Base-by-base conservation (phyloP, 2,329 filamentous ascomycete genomes). In the Thyridium curvatum region DNA sequence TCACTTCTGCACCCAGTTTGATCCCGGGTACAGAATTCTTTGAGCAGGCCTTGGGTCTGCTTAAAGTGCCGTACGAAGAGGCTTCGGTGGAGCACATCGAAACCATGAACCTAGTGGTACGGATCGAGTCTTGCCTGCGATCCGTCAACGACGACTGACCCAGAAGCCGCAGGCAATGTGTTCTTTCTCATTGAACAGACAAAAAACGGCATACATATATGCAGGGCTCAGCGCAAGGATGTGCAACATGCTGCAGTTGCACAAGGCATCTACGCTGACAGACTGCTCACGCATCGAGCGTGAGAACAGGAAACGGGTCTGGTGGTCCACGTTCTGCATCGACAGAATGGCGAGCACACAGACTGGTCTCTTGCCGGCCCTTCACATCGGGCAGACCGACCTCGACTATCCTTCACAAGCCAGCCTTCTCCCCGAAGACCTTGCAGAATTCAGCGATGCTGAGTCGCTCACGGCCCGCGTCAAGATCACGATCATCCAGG, bases 271-370 rank as follows among this genome's bases (percentile, higher is more conserved):
- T 2, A 8, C 35, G 2, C 12, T 35, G 4, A 13, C 18, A 13
- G 35, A 35, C 28, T 32, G 35, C 28, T 18, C n/a, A n/a, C n/a
- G n/a, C n/a, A n/a, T 18, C 4, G 39, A 41, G 17, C 34, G 31
- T 4, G 34, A 41, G 17, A 35, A 41, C 31, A 13, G 35, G 12
- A 41, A 41, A 17, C 30, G 39, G 8, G 33, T 41, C 8, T 41
- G 39, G 39, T 41, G 35, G 39, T 18, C 34, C 7, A 41, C 39
- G 8, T 41, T 41, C n/a, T 41, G 39, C 32, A 41, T 41, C n/a
- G 39, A 41, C 31, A 18, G 39, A 5, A 41, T 41, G 39, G 34
- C 39, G 17, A 41, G 35, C 15, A 34, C 39, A 12, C 39, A 41
- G 15, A 41, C 38, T 34, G 39, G 39, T 4, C 12, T 37, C 15